Evolutionary conservation across 495 filamentous ascomycete genomes (phyloP).

Genomic region (Penicillium steckii): DNA sequence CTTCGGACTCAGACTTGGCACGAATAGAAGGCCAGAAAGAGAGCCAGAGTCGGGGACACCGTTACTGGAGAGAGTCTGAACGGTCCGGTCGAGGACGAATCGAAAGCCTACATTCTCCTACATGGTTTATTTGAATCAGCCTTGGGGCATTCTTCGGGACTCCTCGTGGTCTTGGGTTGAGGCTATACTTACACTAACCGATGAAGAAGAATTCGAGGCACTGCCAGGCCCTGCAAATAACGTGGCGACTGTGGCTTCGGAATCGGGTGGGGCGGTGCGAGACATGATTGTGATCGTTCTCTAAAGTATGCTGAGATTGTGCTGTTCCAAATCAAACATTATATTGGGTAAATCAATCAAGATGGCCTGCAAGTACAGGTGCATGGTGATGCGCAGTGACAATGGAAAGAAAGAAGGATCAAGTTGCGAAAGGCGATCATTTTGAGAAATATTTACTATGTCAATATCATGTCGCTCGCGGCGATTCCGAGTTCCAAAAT

Average conservation of each 20-base stretch:
- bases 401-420: background rate
- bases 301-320: conserved; percentile 1
- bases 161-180: background rate
- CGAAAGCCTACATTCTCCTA: conserved; percentile 66
- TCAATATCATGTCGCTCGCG: conserved; percentile 2
- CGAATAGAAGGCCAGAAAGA: conserved; percentile 76
- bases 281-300: conserved; percentile 11
- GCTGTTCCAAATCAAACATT: background rate
- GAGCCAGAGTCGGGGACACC: conserved; percentile 52
- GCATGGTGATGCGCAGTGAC: conserved; percentile 1
- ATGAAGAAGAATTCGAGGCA: conserved; percentile 31
- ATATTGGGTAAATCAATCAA: background rate
- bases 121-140: background rate
- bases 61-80: conserved; percentile 70
- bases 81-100: conserved; percentile 54
- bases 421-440: background rate
- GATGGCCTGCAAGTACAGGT: conserved; percentile 2
- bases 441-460: conserved; percentile 1
- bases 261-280: conserved; percentile 20
- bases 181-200: conserved; percentile 34
- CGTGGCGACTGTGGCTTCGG: conserved; percentile 35
- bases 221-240: conserved; percentile 40
- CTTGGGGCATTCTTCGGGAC: conserved; percentile 1
- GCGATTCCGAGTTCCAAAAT: conserved; percentile 7
- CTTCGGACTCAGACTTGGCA: conserved; percentile 60